Evolutionary conservation across 495 filamentous ascomycete genomes (phyloP), one percentile per base, ranked within the genome.

Genomic region (Penicillium silybi): DNA sequence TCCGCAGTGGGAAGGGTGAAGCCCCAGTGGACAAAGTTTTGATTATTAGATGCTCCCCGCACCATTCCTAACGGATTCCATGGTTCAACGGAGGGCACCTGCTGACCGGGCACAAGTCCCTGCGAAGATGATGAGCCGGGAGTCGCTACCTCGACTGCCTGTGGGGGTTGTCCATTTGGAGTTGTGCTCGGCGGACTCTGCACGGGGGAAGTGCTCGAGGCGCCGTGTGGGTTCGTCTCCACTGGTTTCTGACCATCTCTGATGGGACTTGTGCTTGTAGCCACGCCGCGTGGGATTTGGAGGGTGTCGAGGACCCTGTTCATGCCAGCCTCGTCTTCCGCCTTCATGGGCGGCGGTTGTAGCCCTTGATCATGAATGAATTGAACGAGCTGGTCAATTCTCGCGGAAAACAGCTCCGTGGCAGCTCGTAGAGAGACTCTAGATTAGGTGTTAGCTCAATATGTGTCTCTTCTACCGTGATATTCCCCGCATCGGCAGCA

Each of bases 381-480:
- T 42, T 74, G 72, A 52, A 61, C 64, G 27, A 78, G 57, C 47
- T 78, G 74, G 44, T 76, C 71, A 46, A 78, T 73, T 49, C 74
- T 52, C 0, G 68, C 65, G 13, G 73, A 76, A 44, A 78, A 75
- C 0, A 78, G 56, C 56, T 76, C 74, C n/a, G 73, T 74, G 6
- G 74, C 68, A 40, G 68, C 72, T 48, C 74, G 71, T 23, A 78
- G 64, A 17, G 74, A 78, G n/a, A 78, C 69, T 51, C 74, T 78
- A 42, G 11, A 18, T 16, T 18, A 37, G 9, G 9, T 23, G n/a
- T 62, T 43, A 62, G 52, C 39, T 19, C n/a, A 13, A 18, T 32
- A 20, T n/a, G 11, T 2, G 25, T 38, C 17, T 29, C 22, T 26
- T 16, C 37, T 11, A n/a, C 20, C 18, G 37, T 10, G 11, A 32